Evolutionary conservation across 495 filamentous ascomycete genomes (phyloP), one percentile per base, ranked within the genome.

Genomic region (Aspergillus homomorphus): DNA sequence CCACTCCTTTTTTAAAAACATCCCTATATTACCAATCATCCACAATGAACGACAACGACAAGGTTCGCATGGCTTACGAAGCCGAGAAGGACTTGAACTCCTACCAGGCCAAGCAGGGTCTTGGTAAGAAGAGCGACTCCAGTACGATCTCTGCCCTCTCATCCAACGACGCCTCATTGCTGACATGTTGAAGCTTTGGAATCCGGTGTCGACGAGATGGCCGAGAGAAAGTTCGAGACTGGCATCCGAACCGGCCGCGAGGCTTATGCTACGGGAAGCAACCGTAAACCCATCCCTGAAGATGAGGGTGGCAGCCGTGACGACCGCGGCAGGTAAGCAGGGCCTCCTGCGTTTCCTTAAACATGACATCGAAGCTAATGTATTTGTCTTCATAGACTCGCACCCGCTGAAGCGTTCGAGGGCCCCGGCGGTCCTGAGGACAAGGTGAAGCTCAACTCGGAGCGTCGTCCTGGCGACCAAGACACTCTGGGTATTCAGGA

Each of bases 61-160:
- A 78, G 44, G 64, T 73, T 18, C 67, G 69, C 33, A 45, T 69
- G 21, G 72, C 80, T 18, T 63, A 74, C 63, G 66, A 79, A 51
- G 76, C 81, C 24, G 79, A 84, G 72, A 70, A 69, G 16, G 77
- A 84, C 65, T 74, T 85, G 38, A 83, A 84, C 70, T 74, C 76
- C 51, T 65, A 79, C 64, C 70, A 77, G 53, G 77, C 78, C 42
- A 83, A 83, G 68, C 71, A 72, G 41, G 80, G 80, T 12, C 46
- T 67, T 54, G 66, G 71, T 23, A 62, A 66, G 38, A 68, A 74
- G 65, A 76, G 75, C 61, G 75, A 80, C 59, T 79, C 76, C 21
- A 74, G 80, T 83, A 74, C 20, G 74, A 44, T 33, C 18, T 5
- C 10, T 1, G 33, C 21, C 5, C 30, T 52, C 18, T 26, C 22